Evolutionary conservation across 2,329 filamentous ascomycete species (phyloP).

Genomic region (Penicillium sp.): DNA sequence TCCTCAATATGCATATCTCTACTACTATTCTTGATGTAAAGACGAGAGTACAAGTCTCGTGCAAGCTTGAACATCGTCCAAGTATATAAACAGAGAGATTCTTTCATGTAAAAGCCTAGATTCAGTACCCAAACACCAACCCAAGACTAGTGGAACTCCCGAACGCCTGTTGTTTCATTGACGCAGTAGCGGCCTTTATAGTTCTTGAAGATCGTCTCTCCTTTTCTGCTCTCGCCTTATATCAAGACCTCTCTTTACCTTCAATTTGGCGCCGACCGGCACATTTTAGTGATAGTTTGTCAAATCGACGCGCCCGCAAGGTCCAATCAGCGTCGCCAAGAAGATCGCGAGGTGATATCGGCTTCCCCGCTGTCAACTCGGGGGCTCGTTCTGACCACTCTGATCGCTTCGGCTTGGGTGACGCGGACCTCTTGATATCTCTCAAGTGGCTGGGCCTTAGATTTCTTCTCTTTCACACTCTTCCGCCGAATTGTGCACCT

Average conservation of each 20-base stretch:
- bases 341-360: constrained; percentile 28
- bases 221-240: background rate
- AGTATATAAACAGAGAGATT: too few relatives aligned
- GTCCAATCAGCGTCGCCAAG: constrained; percentile 29
- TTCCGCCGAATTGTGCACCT: constrained; percentile 1
- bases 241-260: background rate
- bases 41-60: background rate
- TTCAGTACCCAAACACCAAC: constrained; percentile 2
- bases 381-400: constrained; percentile 18
- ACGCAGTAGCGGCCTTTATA: constrained; percentile 4
- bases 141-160: constrained; percentile 20
- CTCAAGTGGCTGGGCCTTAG: background rate
- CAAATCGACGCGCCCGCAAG: constrained; percentile 25
- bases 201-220: constrained; percentile 6
- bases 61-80: background rate
- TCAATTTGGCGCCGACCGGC: constrained; percentile 20
- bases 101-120: background rate
- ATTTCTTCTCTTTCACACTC: constrained; percentile 5
- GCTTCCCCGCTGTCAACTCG: constrained; percentile 27
- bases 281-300: constrained; percentile 18
- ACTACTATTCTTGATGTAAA: background rate
- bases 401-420: constrained; percentile 16
- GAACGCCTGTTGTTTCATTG: constrained; percentile 22
- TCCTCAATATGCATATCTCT: constrained; percentile 9
- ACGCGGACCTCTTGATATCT: background rate